These are phyloP conservation scores for Pterocarpus santalinus DNA, from an alignment of 306 rosid species.

Conservation along the genomic window DNA sequence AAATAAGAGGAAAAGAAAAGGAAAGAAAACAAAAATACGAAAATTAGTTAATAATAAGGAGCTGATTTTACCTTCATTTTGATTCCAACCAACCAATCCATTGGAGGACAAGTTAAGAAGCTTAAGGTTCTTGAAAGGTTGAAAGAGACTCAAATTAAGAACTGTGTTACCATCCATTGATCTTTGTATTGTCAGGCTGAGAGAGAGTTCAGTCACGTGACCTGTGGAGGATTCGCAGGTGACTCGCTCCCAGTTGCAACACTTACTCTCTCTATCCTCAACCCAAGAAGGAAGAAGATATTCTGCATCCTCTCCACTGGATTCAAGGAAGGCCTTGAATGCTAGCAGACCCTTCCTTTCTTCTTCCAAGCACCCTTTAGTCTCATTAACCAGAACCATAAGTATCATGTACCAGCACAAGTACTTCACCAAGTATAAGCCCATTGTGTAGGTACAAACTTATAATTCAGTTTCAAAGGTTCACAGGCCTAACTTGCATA, in stretches of 20 bases:
- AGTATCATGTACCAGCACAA: background rate
- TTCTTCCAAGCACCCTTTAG: slow-evolving; percentile 26
- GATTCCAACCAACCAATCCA: background rate
- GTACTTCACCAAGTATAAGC: background rate
- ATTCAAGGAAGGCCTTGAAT: slow-evolving; percentile 17
- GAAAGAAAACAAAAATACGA: background rate
- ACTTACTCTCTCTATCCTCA: background rate
- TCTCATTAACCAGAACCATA: slow-evolving; percentile 21
- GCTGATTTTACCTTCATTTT: background rate
- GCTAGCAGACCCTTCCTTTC: background rate
- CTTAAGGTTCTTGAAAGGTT: too few species aligned
- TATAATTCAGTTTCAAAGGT: background rate
- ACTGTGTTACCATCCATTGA: background rate
- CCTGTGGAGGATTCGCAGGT: slow-evolving; percentile 10
- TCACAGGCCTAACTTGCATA: background rate
- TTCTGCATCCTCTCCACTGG: background rate
- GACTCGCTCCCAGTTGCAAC: slow-evolving; percentile 21
- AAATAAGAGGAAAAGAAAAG: too few species aligned
- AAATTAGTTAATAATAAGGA: background rate
- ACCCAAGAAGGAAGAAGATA: slow-evolving; percentile 29
- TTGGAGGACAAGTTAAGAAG: slow-evolving; percentile 3
- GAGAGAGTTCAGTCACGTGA: slow-evolving; percentile 18
- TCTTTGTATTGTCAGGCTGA: background rate
- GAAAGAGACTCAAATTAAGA: too few species aligned
- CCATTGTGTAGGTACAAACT: background rate